phyloP scores from a whole-genome alignment of 345 rosid species.

The Nephelium lappaceum region DNA sequence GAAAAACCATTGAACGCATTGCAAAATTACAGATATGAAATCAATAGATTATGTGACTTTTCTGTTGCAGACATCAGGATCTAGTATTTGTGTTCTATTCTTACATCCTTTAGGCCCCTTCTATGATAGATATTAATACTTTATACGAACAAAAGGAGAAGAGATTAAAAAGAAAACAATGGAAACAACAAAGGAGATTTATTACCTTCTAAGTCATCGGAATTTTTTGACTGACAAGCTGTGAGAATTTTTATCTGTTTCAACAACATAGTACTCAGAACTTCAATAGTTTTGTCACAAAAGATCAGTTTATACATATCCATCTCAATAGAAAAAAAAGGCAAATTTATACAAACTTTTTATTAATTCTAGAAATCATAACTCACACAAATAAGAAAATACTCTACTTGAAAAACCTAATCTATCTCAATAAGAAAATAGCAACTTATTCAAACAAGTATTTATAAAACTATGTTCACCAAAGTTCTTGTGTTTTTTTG shows the following conservation, averaged over 20 bases:
- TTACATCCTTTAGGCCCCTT: not conserved
- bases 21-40: not conserved
- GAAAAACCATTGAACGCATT: not conserved
- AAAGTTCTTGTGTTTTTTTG: not conserved
- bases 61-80: not conserved
- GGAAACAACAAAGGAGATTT: not conserved
- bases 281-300: not conserved
- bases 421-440: not conserved
- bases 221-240: constrained; percentile 69
- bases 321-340: not conserved
- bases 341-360: not conserved
- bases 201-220: constrained; percentile 65
- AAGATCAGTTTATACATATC: not conserved
- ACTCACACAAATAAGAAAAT: not conserved
- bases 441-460: not conserved
- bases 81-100: not conserved
- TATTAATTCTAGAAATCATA: not conserved
- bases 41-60: constrained; percentile 4
- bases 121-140: not conserved
- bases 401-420: not conserved
- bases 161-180: not conserved
- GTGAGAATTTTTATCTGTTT: constrained; percentile 76
- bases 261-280: constrained; percentile 20
- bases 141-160: not conserved
- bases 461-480: not conserved